Evolutionary conservation across 2,329 filamentous ascomycete species (phyloP).

Genomic region (Coniochaeta hoffmannii): DNA sequence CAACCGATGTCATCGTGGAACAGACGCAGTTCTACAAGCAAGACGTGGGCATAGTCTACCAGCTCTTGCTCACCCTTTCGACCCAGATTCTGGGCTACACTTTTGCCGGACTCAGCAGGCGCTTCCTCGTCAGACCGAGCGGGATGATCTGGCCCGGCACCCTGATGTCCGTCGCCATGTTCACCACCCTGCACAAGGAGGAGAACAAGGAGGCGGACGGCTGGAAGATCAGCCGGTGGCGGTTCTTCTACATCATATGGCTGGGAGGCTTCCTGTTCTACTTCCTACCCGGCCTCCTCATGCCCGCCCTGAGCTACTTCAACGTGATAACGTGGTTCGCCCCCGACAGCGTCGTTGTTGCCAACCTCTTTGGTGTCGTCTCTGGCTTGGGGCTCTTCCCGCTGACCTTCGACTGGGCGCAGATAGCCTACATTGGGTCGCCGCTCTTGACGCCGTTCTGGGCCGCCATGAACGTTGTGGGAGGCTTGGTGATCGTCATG

Average conservation of each 20-base stretch:
- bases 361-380: conserved; percentile 80
- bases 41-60: conserved; percentile 67
- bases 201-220: conserved; percentile 76
- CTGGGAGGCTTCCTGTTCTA: conserved; percentile 69
- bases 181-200: conserved; percentile 76
- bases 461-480: conserved; percentile 79
- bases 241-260: conserved; percentile 75
- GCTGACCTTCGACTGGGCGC: conserved; percentile 85
- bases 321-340: conserved; percentile 85
- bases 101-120: conserved; percentile 73
- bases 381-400: conserved; percentile 80
- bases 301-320: conserved; percentile 83
- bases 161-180: conserved; percentile 83
- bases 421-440: conserved; percentile 82
- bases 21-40: conserved; percentile 87
- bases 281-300: conserved; percentile 73
- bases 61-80: conserved; percentile 75
- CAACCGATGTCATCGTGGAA: conserved; percentile 84
- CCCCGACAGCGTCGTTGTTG: conserved; percentile 76
- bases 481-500: conserved; percentile 74
- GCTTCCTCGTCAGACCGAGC: conserved; percentile 75
- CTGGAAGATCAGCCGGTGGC: conserved; percentile 76
- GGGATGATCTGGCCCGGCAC: conserved; percentile 92
- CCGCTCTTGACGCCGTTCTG: conserved; percentile 79
- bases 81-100: conserved; percentile 83